Conservation (phyloP, 345 rosid genomes). For the Fremontodendron californicum region DNA sequence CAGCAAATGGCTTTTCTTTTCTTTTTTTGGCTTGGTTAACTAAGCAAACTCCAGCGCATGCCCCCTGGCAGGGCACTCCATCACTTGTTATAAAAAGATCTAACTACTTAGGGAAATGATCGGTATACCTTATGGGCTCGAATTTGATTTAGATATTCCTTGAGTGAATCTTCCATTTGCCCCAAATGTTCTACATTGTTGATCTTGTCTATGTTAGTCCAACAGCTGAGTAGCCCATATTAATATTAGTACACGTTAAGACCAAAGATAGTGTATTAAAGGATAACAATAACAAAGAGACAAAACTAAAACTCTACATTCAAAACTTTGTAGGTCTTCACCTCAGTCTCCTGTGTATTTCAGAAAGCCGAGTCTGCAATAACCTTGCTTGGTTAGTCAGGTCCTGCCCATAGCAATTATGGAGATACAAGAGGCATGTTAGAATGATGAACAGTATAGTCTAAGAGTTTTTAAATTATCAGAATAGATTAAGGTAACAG, state of each 20-base stretch:
- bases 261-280: not conserved
- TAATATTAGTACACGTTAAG: conserved; percentile 2
- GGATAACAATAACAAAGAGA: not conserved
- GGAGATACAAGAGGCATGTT: conserved; percentile 6
- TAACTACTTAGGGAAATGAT: not conserved
- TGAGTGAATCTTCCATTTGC: conserved; percentile 55
- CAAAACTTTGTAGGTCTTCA: conserved; percentile 20
- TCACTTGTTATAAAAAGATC: not conserved
- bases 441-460: conserved; percentile 6
- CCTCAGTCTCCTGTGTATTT: conserved; percentile 56
- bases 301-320: conserved; percentile 1
- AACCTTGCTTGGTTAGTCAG: conserved; percentile 38
- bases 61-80: not conserved
- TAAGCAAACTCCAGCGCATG: not conserved
- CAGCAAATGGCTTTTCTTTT: not conserved
- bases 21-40: not conserved
- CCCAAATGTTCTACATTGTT: conserved; percentile 53
- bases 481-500: not conserved
- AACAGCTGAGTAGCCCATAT: conserved; percentile 45
- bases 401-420: conserved; percentile 34
- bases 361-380: conserved; percentile 48
- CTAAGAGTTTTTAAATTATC: conserved; percentile 6
- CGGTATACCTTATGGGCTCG: conserved; percentile 50
- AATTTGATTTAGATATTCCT: conserved; percentile 53
- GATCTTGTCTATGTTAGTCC: conserved; percentile 58